Evolutionary conservation across 192 early-diverging fungal genomes (phyloP).

Genomic region (Geosiphon pyriformis): DNA sequence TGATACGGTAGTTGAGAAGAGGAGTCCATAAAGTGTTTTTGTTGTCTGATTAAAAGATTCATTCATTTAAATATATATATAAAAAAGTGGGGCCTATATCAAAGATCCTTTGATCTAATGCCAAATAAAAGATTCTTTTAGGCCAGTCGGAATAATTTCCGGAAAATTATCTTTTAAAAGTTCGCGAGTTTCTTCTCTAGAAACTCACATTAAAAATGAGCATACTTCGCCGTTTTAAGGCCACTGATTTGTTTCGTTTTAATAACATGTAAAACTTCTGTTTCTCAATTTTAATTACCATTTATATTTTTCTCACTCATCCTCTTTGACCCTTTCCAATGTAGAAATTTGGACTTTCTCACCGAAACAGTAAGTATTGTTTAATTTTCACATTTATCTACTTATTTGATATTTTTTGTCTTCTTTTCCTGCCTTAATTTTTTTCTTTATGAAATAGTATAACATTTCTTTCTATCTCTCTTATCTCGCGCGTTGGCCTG

Average conservation of each 20-base stretch:
- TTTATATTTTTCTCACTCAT: conserved; percentile 1
- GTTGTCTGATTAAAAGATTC: no score
- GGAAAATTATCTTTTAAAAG: no score
- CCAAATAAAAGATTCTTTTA: no score
- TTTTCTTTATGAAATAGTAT: conserved; percentile 55
- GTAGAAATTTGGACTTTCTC: conserved; percentile 83
- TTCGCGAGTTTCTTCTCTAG: no score
- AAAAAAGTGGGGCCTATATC: no score
- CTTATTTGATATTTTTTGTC: background rate
- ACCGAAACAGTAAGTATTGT: conserved; percentile 76
- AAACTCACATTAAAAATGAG: conserved; percentile 39
- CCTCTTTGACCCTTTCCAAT: conserved; percentile 8
- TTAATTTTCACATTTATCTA: background rate
- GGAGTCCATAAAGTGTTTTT: conserved; percentile 2
- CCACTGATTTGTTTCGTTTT: conserved; percentile 91
- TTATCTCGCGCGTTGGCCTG: conserved; percentile 92
- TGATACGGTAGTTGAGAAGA: conserved; percentile 8
- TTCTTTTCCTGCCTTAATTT: background rate
- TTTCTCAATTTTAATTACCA: background rate
- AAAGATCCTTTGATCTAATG: no score
- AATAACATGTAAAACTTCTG: conserved; percentile 68
- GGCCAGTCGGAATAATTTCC: no score
- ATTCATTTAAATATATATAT: no score
- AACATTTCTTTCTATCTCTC: conserved; percentile 89
- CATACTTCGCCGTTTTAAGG: conserved; percentile 53